Conservation (phyloP, 108 stramenopile genomes). For the Nannochloropsis gaditana region DNA sequence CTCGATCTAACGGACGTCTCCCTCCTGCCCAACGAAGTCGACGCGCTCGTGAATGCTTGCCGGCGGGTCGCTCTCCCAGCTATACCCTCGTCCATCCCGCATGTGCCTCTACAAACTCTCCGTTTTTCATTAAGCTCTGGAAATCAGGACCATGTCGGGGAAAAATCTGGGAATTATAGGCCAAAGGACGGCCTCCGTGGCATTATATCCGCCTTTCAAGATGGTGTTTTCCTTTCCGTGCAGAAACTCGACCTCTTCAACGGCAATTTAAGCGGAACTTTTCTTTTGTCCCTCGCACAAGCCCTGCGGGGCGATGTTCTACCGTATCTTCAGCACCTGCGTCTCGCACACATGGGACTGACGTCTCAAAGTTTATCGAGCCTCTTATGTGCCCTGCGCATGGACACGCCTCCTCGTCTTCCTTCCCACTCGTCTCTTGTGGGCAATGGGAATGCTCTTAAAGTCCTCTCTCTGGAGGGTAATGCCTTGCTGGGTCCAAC, state of each 20-base stretch:
- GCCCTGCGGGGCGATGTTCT: background rate
- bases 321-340: background rate
- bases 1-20: background rate
- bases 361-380: background rate
- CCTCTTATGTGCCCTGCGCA: background rate
- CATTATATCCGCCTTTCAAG: background rate
- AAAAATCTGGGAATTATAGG: background rate
- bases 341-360: background rate
- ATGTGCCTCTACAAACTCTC: background rate
- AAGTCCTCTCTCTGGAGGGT: background rate
- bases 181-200: background rate
- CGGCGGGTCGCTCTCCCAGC: background rate
- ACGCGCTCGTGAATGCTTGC: background rate
- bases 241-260: background rate
- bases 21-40: background rate
- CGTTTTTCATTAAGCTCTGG: background rate
- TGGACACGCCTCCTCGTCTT: background rate
- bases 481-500: background rate
- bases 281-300: background rate
- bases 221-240: background rate
- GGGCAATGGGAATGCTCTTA: background rate
- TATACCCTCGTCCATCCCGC: background rate
- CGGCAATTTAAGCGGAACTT: background rate
- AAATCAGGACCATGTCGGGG: background rate
- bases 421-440: background rate